Evolutionary conservation across 1,284 basidiomycete genomes (phyloP), one percentile per base, ranked within the genome.

Genomic region (Moesziomyces globuligerus): DNA sequence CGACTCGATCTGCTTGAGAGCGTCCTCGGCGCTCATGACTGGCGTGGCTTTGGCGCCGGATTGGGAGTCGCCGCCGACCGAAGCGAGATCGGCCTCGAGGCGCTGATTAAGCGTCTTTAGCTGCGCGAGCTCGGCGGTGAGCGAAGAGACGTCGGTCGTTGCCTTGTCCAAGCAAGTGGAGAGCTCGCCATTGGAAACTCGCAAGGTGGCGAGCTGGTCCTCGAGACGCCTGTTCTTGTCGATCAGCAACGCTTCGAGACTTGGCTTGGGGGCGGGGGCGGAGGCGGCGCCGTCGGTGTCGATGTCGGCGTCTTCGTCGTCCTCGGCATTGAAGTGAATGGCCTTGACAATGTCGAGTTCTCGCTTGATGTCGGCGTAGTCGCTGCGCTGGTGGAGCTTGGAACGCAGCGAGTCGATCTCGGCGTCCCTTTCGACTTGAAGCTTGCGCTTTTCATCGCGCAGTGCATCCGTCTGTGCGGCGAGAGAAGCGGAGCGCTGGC

Each of bases 141-240:
- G 86, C 4, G 84, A 83, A 10, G 87, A 86, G 0, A 93, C 85
- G 48, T 89, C 87, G 8, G 87, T 86, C 60, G 89, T 86, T 1
- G 88, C 82, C 15, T 47, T 47, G 20, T 39, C 39, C 23, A 60
- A 37, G 28, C 59, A 49, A 8, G 29, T 13, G 5, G 50, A 55
- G 7, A 75, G 54, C 37, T 74, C 70, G 39, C 44, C 39, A 28
- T 69, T 65, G 18, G 52, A 94, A 90, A 92, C 92, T 55, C 94
- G 87, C 75, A 97, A 89, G 73, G 90, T 93, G 3, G 95, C 95
- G 38, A 98, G 84, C 79, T 98, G 93, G 74, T 98, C 94, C 41
- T 93, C 87, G n/a, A 98, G 88, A 44, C 91, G 89, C 78, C 92
- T 92, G 84, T 98, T 98, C 86, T 97, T 98, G 46, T 88, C 89